A percentile compares a stretch with the other conserved stretches of the same genome.
These are phyloP conservation scores for Fusarium proliferatum DNA, from an alignment of 2,329 filamentous ascomycete species.

Conservation along the genomic window DNA sequence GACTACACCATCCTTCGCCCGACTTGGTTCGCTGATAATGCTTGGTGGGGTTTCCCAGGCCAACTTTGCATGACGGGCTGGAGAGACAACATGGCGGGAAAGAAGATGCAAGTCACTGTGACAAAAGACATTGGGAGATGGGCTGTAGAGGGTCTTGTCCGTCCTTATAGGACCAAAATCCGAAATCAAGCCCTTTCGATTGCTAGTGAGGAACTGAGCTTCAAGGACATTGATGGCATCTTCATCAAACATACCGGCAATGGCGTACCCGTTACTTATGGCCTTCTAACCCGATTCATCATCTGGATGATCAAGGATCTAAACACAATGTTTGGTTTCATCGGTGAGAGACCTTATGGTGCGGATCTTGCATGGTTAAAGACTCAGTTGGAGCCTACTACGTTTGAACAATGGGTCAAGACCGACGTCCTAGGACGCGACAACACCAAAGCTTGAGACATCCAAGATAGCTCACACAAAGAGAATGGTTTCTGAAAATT, in stretches of 20 bases:
- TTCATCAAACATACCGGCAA: conserved; percentile 36
- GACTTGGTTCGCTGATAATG: conserved; percentile 44
- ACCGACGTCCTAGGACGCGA: conserved; percentile 9
- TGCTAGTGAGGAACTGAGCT: conserved; percentile 42
- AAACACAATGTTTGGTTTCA: conserved; percentile 40
- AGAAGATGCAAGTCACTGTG: conserved; percentile 42
- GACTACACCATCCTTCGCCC: conserved; percentile 46
- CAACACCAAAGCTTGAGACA: not conserved
- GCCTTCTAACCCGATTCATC: conserved; percentile 28
- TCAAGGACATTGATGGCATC: conserved; percentile 34
- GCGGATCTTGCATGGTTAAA: conserved; percentile 37
- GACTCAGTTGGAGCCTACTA: conserved; percentile 34
- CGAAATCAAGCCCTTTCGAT: conserved; percentile 40
- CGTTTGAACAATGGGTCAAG: conserved; percentile 37
- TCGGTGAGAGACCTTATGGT: conserved; percentile 35
- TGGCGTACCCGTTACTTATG: conserved; percentile 38
- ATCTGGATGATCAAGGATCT: conserved; percentile 41
- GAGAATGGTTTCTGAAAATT: not conserved
- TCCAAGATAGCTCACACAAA: not conserved
- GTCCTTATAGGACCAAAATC: conserved; percentile 27
- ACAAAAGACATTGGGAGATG: conserved; percentile 43
- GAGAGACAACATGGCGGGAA: conserved; percentile 42
- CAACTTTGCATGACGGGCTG: conserved; percentile 44
- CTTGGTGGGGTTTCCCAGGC: conserved; percentile 42
- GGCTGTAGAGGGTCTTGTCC: conserved; percentile 32